These are phyloP conservation scores for Funneliformis caledonium DNA, from an alignment of 371 early-diverging fungal genomes.

Conservation along the genomic window DNA sequence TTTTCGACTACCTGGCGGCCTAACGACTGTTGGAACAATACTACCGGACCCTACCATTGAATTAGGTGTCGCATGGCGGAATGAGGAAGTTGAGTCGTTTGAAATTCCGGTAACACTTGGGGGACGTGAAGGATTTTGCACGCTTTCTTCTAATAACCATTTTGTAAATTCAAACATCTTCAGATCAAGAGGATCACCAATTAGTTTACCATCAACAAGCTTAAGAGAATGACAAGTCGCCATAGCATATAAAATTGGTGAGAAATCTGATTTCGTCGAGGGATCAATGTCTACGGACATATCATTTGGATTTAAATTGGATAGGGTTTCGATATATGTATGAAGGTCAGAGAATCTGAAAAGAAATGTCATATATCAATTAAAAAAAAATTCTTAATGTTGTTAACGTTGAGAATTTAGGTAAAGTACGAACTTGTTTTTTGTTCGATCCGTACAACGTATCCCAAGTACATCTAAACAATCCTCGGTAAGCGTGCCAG, in stretches of 20 bases:
- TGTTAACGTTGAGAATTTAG: not conserved
- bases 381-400: not conserved
- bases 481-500: conserved; percentile 99
- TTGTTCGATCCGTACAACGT: conserved; percentile 50
- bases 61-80: not conserved
- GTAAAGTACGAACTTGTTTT: not conserved
- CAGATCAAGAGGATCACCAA: conserved; percentile 99
- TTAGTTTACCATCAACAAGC: conserved; percentile 82
- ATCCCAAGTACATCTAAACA: conserved; percentile 97
- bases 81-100: not conserved
- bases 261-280: not conserved
- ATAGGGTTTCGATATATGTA: conserved; percentile 41
- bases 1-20: conserved; percentile 76
- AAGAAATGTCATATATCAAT: not conserved
- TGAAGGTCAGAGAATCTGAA: conserved; percentile 42
- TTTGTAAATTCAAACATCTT: conserved; percentile 98
- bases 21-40: conserved; percentile 83
- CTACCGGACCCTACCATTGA: conserved; percentile 45
- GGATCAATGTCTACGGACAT: not conserved
- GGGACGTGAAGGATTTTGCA: conserved; percentile 44
- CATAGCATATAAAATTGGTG: conserved; percentile 73
- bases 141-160: conserved; percentile 91
- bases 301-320: not conserved
- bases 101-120: conserved; percentile 31
- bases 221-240: conserved; percentile 97